Base-by-base conservation (phyloP, 2,329 filamentous ascomycete species). In the Exserohilum rostratum region DNA sequence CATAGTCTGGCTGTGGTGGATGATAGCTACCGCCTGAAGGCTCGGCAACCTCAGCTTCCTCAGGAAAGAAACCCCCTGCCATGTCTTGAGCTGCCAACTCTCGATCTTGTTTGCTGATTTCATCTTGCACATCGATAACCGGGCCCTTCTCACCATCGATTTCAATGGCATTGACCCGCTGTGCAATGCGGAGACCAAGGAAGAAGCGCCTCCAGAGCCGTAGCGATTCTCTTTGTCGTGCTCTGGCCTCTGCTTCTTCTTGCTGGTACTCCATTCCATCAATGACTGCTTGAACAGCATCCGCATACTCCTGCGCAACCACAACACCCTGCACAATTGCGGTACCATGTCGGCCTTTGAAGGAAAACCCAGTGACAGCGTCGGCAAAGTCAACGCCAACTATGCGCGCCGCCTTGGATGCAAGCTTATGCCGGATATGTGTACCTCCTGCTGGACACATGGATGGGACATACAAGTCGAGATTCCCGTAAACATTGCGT, bases 291-390 rank as follows among this genome's bases (percentile, higher is more conserved):
- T 84, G 77, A 0, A 97, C 81, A 0, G 89, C 92, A 50, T 93
- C 90, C 6, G 79, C 82, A 57, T 87, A 85, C 70, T 93, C 89
- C 13, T 76, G 71, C 0, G 92, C 88, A 1, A 96, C 86, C 0
- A 99, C 86, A 1, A 89, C 84, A 2, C 95, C 95, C 33, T 85
- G 83, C 2, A 95, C 77, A 2, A 97, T 83, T 1, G 95, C 92
- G 2, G 91, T 97, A 13, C 93, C 93, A 51, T 91, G 87, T 2
- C 91, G 85, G 0, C 92, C 92, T 68, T 86, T 88, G 77, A 98
- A 99, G 33, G 88, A 83, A 68, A 98, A 99, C 0, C 93, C 93
- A 0, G 89, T 95, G 5, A 99, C 85, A 0, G 95, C 95, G 29
- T 93, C 91, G 2, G 91, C 91, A 72, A 90, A 96, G 75, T 98